Evolutionary conservation across 345 rosid genomes (phyloP).

Genomic region (Camelina hispida): DNA sequence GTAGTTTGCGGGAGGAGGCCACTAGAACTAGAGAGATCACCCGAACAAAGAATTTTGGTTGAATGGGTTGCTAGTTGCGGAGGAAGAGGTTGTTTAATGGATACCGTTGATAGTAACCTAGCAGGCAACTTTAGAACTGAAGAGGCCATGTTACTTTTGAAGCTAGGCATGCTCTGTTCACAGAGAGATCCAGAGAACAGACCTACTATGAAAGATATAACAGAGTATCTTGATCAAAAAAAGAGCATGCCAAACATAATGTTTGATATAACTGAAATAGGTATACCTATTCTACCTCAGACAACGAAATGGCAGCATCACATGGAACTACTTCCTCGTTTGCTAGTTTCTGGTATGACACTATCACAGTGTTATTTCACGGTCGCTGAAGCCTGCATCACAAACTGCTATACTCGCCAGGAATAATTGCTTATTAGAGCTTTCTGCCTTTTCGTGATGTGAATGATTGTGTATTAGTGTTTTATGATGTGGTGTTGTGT

Average conservation of each 20-base stretch:
- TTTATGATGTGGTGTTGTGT: background rate
- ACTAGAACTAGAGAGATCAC: background rate
- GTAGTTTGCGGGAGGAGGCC: background rate
- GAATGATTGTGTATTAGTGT: background rate
- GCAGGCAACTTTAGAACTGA: background rate
- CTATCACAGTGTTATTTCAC: background rate
- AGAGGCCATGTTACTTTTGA: constrained; percentile 1
- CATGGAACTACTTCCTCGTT: background rate
- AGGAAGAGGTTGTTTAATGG: background rate
- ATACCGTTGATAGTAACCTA: background rate
- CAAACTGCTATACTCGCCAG: background rate
- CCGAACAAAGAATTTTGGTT: background rate
- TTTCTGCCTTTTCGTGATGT: background rate
- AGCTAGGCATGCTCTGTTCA: background rate
- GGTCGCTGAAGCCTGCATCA: background rate
- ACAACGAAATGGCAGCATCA: background rate
- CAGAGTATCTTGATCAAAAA: background rate
- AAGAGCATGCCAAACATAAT: background rate
- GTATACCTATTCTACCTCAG: background rate
- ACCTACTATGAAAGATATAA: constrained; percentile 13
- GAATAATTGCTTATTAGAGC: background rate
- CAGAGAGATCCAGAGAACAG: background rate
- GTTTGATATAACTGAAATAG: background rate
- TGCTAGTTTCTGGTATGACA: constrained; percentile 2
- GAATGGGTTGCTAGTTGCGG: background rate